Evolutionary conservation across 2,329 filamentous ascomycete species (phyloP), one percentile per base, ranked within the genome.

Genomic region (Pyrenochaeta sp.): DNA sequence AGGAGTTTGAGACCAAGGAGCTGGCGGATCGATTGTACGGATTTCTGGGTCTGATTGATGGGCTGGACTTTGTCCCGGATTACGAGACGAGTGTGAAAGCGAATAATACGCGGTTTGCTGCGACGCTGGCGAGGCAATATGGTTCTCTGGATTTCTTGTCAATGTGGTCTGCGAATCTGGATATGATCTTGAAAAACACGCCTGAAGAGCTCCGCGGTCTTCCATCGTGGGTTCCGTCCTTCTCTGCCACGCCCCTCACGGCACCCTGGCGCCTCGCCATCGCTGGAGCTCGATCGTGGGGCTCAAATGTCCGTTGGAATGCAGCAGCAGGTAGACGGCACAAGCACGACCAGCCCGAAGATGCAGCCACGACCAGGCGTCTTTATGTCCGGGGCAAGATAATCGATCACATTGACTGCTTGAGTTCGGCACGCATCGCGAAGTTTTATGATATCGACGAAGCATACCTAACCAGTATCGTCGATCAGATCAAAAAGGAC

Each of bases 171-270:
- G 50, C 50, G 44, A 40, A 47, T 35, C 22, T 65, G 41, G 38
- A 64, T 46, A 3, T 55, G 49, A 18, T 35, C 6, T 13, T 52
- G 6, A 6, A 29, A n/a, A n/a, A 28, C 10, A 58, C 64, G 53
- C 52, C 56, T 53, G 18, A 63, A 55, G 63, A 64, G 51, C 48
- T 54, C 35, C 47, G 40, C 9, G 36, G 37, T 1, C 51, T 69
- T 13, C 61, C 65, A 2, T 66, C 61, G 6, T 72, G 66, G 67
- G 59, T 69, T 1, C 68, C 68, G 7, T 63, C 67, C 30, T 69
- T 55, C 61, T 60, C 61, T 6, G 52, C 45, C 17, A 35, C 18
- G 7, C 55, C 50, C 2, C 40, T 56, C 0, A 19, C 30, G 1
- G 38, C 45, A 8, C 55, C 53, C 4, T 50, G 37, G 23, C 43